Conservation (phyloP, 2,329 filamentous ascomycete species). For the Phyllosticta citriasiana region DNA sequence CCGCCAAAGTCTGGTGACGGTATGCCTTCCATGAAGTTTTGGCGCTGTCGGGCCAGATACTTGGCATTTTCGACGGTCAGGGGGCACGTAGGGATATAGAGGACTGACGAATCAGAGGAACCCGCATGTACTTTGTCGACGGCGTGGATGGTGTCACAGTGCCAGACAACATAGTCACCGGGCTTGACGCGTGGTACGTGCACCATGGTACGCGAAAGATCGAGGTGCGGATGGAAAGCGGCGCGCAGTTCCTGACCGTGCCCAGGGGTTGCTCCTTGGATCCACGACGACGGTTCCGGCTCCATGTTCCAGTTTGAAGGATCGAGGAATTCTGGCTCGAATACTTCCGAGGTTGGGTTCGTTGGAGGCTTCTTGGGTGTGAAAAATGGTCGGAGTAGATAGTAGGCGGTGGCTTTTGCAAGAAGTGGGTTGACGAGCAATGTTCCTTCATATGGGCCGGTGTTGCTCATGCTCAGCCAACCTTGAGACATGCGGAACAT, state of each 20-base stretch:
- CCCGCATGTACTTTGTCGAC: conserved; percentile 74
- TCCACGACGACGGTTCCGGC: conserved; percentile 42
- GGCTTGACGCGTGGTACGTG: conserved; percentile 59
- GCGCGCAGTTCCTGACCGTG: conserved; percentile 59
- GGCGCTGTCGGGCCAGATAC: conserved; percentile 60
- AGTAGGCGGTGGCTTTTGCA: conserved; percentile 66
- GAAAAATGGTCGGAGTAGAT: conserved; percentile 79
- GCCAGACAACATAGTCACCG: conserved; percentile 69
- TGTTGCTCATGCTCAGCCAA: conserved; percentile 73
- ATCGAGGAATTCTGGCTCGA: conserved; percentile 31
- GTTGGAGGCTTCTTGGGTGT: conserved; percentile 34
- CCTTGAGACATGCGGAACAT: conserved; percentile 87
- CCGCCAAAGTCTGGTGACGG: conserved; percentile 41
- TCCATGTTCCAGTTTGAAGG: conserved; percentile 53
- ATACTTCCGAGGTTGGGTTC: conserved; percentile 33
- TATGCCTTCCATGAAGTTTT: conserved; percentile 56
- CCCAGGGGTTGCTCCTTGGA: conserved; percentile 62
- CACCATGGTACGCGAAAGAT: conserved; percentile 59
- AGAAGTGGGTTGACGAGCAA: conserved; percentile 73
- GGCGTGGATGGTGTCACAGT: conserved; percentile 71
- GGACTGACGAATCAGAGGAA: conserved; percentile 62
- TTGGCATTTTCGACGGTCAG: conserved; percentile 63
- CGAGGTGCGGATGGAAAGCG: conserved; percentile 58
- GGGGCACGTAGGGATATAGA: conserved; percentile 85
- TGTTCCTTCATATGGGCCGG: conserved; percentile 65